These are phyloP conservation scores for Gossypium aridum DNA, from an alignment of 441 rosid genomes.

Conservation along the genomic window DNA sequence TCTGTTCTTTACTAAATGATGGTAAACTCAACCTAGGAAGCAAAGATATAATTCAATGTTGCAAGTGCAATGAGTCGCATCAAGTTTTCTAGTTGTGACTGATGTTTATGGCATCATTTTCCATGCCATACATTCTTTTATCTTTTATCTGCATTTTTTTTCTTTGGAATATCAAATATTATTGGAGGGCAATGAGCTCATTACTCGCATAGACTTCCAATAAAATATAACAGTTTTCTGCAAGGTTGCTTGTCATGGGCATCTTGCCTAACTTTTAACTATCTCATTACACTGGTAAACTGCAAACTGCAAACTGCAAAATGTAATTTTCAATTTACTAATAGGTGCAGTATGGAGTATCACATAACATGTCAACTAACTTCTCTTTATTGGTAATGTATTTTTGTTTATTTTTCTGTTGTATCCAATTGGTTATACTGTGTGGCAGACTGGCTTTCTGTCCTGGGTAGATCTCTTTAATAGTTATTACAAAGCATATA, in stretches of 20 bases:
- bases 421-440: not conserved
- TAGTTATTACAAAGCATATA: not conserved
- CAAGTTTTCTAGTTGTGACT: not conserved
- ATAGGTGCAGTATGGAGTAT: not conserved
- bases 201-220: not conserved
- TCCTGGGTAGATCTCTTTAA: not conserved
- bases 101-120: not conserved
- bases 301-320: not conserved
- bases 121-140: not conserved
- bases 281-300: not conserved
- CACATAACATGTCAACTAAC: not conserved
- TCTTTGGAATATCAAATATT: not conserved
- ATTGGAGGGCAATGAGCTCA: not conserved
- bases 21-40: slow-evolving; percentile 37
- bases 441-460: not conserved
- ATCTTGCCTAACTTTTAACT: not conserved
- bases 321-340: not conserved
- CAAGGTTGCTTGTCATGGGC: not conserved
- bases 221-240: not conserved
- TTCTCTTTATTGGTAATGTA: not conserved
- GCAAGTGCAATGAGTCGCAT: not conserved
- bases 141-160: not conserved
- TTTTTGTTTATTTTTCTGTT: not conserved
- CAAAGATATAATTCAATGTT: not conserved
- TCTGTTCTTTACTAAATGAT: slow-evolving; percentile 86